phyloP scores from a whole-genome alignment of 495 filamentous ascomycete species.

The Xylona heveae region DNA sequence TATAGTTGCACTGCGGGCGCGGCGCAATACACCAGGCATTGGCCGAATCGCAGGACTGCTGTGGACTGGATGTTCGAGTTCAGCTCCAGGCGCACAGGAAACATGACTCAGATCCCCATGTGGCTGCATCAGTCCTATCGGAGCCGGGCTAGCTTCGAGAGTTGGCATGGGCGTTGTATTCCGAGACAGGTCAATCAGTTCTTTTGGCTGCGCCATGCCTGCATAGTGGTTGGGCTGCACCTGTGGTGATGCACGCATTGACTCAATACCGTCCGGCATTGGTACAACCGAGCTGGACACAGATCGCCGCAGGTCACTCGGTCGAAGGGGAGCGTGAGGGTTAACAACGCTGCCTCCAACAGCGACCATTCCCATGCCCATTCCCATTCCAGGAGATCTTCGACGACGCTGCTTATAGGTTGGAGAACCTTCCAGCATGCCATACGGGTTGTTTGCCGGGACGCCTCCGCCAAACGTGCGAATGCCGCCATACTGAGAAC shows the following conservation, averaged over 20 bases:
- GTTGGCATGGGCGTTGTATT: constrained; percentile 72
- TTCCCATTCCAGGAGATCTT: constrained; percentile 54
- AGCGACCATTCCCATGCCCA: constrained; percentile 35
- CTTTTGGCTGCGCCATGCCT: constrained; percentile 50
- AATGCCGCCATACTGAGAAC: constrained; percentile 43
- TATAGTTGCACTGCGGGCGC: constrained; percentile 85
- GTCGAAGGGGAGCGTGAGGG: constrained; percentile 39
- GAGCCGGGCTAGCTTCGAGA: constrained; percentile 54
- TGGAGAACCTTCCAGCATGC: constrained; percentile 90
- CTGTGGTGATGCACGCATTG: constrained; percentile 44
- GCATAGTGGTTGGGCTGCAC: constrained; percentile 38
- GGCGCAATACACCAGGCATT: constrained; percentile 49
- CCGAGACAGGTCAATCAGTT: constrained; percentile 64
- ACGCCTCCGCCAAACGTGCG: constrained; percentile 54
- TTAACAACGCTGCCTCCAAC: constrained; percentile 27
- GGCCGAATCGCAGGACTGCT: constrained; percentile 38
- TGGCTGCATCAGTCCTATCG: constrained; percentile 34
- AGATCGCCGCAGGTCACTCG: constrained; percentile 76
- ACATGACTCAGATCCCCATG: constrained; percentile 46
- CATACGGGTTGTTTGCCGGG: constrained; percentile 67
- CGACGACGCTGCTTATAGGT: constrained; percentile 95
- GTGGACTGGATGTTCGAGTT: constrained; percentile 35
- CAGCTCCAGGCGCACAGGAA: no score
- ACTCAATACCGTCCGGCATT: constrained; percentile 43
- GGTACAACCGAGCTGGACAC: constrained; percentile 79